Base-by-base conservation (phyloP, 2,329 filamentous ascomycete genomes). In the Madurella fahalii region DNA sequence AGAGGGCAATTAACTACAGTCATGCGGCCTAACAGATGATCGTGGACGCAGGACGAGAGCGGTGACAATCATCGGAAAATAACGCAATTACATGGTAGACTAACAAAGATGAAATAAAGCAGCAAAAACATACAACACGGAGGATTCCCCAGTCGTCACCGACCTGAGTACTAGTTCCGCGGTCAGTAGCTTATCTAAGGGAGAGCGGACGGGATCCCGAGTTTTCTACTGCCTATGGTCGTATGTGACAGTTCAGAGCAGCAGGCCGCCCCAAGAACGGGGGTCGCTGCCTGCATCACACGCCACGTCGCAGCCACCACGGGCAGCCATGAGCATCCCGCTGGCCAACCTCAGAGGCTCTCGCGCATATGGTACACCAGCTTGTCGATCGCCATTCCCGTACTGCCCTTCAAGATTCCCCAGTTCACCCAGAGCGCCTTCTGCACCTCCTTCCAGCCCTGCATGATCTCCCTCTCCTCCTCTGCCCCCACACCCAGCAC, bases 401-500 rank as follows among this genome's bases (percentile, higher is more conserved):
- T 25, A 3, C 16, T 20, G 15, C 20, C 16, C 18, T 20, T 15
- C 30, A 17, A 20, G 16, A 50, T 16, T 5, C 42, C 49, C 41
- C 41, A 52, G 9, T 30, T 31, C 34, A 42, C 16, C 43, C 46
- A 57, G 12, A 4, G 40, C 42, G 25, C 25, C 39, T 2, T 16
- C 39, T 32, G 39, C 41, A 57, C 4, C 13, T 34, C 8, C 16
- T n/a, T 20, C 54, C 37, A 53, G n/a, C 18, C 54, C 17, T 44
- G 51, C 9, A 32, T 31, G 41, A 40, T 20, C 17, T 54, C 42
- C 39, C 30, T 20, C 37, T 55, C 59, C 52, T 57, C 57, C 13
- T 17, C 47, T 9, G 49, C 9, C 31, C 16, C 31, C 16, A n/a
- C 37, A 9, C 41, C 45, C 9, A 31, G 34, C 12, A 8, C 39